Percentiles rank a stretch among this genome's conserved stretches.
These are phyloP conservation scores for Nicotiana undulata DNA, from an alignment of 257 asterid genomes.

Conservation along the genomic window DNA sequence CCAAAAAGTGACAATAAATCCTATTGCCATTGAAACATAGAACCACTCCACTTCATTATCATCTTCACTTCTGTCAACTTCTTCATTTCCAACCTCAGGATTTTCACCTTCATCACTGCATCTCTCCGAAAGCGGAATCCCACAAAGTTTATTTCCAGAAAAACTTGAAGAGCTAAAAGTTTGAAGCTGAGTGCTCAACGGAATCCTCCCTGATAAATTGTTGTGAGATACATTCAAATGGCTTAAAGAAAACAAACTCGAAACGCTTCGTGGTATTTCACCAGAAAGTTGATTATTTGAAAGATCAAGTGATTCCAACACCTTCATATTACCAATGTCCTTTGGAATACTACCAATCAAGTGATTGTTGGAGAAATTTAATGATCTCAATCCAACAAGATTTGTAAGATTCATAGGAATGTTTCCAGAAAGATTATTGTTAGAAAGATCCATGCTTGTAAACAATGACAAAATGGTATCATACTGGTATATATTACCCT, in stretches of 20 bases:
- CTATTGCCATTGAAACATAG: conserved; percentile 16
- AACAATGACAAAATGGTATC: conserved; percentile 15
- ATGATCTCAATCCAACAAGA: conserved; percentile 17
- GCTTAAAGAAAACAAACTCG: neutral
- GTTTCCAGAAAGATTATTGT: conserved; percentile 20
- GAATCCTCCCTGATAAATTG: conserved; percentile 18
- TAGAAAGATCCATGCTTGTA: conserved; percentile 21
- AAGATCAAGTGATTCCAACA: conserved; percentile 18
- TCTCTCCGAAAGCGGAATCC: neutral
- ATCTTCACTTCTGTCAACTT: neutral
- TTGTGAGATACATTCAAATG: conserved; percentile 15
- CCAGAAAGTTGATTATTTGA: conserved; percentile 18
- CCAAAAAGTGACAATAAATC: conserved; percentile 16
- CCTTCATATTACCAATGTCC: conserved; percentile 16
- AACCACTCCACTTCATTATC: conserved; percentile 14
- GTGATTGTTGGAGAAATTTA: conserved; percentile 27
- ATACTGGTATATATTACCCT: conserved; percentile 11
- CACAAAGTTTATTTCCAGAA: neutral
- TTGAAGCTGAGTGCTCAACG: conserved; percentile 15
- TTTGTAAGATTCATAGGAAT: conserved; percentile 25
- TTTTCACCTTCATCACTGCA: neutral
- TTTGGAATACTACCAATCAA: conserved; percentile 25
- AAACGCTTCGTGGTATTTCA: conserved; percentile 7
- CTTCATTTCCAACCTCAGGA: neutral
- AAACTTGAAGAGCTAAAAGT: conserved; percentile 4